Base-by-base conservation (phyloP, 176 grass and related monocot species). In the Oropetium thomaeum region DNA sequence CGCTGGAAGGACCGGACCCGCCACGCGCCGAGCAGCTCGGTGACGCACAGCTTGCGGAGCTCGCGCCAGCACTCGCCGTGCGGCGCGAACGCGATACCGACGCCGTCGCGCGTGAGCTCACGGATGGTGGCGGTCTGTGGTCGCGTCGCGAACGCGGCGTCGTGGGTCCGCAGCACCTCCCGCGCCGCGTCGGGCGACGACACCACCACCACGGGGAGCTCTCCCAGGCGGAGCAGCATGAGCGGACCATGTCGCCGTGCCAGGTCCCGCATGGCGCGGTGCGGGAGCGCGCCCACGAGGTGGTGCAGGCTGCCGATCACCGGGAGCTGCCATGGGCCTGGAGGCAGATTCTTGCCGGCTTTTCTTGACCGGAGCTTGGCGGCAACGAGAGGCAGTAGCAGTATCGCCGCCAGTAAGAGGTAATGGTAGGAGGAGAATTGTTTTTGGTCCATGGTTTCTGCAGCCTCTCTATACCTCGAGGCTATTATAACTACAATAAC, bases 271-370 rank as follows among this genome's bases (percentile, higher is more conserved):
- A 90, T 42, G 54, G 68, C 44, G 17, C 70, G 83, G 83, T 90
- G 88, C 20, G 79, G 83, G 38, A 90, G 79, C 5, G 31, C 27
- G 6, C 85, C 81, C 12, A 77, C 25, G 65, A 87, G 88, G 40
- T 87, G 74, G 79, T 87, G 83, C 12, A 90, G 43, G 74, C 75
- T 79, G 54, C 88, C 88, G 61, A 83, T 62, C 10, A 90, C 15
- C 10, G 88, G 83, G 23, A 90, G 79, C 37, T 68, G 70, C 70
- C 69, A 91, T 48, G 89, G 89, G 0, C 73, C 88, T 0, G 83
- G 88, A 30, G 79, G 88, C 5, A 20, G 76, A n/a, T 84, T 84
- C 16, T 44, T 9, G 67, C 55, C 34, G 54, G 43, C 13, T 4
- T 22, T 28, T 16, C 67, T 15, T 3, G 19, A 10, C 67, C 28